phyloP scores from a whole-genome alignment of 2,329 filamentous ascomycete genomes.

The Xylaria digitata region DNA sequence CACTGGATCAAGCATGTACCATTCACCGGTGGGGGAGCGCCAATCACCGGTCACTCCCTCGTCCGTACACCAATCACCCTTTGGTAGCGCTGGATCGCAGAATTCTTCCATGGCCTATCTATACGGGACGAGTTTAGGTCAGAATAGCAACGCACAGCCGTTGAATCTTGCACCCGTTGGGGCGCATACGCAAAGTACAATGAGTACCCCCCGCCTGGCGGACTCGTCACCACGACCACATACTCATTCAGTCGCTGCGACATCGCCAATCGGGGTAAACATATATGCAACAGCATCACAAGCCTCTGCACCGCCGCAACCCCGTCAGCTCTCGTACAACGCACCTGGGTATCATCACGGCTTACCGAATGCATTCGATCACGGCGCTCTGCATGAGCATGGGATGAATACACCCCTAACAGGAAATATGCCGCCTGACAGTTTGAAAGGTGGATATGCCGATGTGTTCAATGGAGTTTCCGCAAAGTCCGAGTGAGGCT shows the following conservation, averaged over 20 bases:
- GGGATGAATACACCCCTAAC: constrained; percentile 46
- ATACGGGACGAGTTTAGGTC: constrained; percentile 40
- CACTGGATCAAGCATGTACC: constrained; percentile 42
- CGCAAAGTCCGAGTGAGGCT: constrained; percentile 43
- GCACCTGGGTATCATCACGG: constrained; percentile 45
- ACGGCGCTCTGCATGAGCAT: constrained; percentile 46
- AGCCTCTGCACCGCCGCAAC: constrained; percentile 45
- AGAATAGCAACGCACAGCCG: constrained; percentile 40
- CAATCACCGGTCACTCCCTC: constrained; percentile 48
- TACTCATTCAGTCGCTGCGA: constrained; percentile 42
- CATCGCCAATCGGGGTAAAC: constrained; percentile 47
- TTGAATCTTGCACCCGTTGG: constrained; percentile 46
- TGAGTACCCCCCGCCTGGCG: constrained; percentile 45
- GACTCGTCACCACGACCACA: constrained; percentile 47
- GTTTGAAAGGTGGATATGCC: constrained; percentile 44
- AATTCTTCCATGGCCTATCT: constrained; percentile 45
- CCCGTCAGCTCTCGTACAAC: constrained; percentile 47
- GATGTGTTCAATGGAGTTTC: constrained; percentile 43
- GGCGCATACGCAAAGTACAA: constrained; percentile 42
- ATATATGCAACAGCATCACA: constrained; percentile 48
- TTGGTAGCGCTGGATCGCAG: constrained; percentile 40
- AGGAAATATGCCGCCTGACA: constrained; percentile 47
- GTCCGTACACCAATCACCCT: constrained; percentile 47
- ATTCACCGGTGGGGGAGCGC: constrained; percentile 42
- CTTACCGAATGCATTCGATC: constrained; percentile 46